Base-by-base conservation (phyloP, 2,329 filamentous ascomycete genomes). In the Fusarium floridanum region DNA sequence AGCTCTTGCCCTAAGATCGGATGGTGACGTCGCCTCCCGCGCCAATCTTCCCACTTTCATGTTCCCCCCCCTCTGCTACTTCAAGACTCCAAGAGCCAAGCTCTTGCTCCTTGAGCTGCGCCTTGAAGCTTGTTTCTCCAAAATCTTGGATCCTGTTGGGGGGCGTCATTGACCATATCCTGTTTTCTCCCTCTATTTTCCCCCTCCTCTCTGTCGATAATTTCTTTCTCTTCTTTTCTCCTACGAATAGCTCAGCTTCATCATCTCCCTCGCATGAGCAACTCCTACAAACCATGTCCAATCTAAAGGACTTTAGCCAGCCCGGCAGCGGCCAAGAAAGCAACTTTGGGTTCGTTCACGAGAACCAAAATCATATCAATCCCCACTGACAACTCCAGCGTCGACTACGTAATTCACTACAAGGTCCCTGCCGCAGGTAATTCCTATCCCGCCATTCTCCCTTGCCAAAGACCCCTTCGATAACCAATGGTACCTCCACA, bases 371-470 rank as follows among this genome's bases (percentile, higher is more conserved):
- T 36, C 4, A 2, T 22, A 37, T 29, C 32, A 17, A 70, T 32
- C 24, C 27, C 37, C 43, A 67, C 75, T 77, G 66, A 75, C 69
- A 20, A n/a, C 16, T 66, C 39, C 78, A 90, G 94, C 64, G 94
- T 98, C 70, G 95, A 98, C 86, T 98, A 95, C 87, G 95, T 98
- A 67, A 89, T 98, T 72, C 90, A 91, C 80, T 98, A 94, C 84
- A 88, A 92, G 67, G 92, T 96, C 79, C 89, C 91, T 29, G 86
- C 90, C 53, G 88, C 91, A 66, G 90, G 94, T 93, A 86, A 72
- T 85, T 20, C 8, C 36, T 56, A 41, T 61, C 24, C 16, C 34
- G 36, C 50, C 60, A 36, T 57, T 16, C 12, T 53, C 45, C 29
- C 62, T 11, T 59, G 56, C 45, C 56, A 32, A 11, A 22, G 1